A percentile compares a stretch with the other conserved stretches of the same genome.
Evolutionary conservation across 2,329 filamentous ascomycete genomes (phyloP).

Genomic region (Cladophialophora psammophila): DNA sequence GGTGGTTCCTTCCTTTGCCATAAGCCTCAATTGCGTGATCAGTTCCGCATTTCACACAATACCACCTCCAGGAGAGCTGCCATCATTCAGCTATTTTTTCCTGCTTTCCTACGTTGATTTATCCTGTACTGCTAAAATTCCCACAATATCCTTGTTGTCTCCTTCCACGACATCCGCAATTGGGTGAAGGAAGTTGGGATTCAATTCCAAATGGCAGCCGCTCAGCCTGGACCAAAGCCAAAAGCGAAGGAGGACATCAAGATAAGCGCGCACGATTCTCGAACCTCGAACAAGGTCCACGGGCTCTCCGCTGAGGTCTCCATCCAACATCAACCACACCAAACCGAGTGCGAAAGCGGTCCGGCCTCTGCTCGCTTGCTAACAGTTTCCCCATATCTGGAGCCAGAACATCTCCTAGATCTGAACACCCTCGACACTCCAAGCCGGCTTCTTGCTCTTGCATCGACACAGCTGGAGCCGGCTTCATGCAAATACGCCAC

Average conservation of each 20-base stretch:
- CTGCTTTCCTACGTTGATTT: not conserved
- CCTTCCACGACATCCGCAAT: not conserved
- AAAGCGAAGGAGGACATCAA: not conserved
- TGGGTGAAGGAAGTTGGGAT: not conserved
- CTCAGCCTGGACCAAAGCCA: not conserved
- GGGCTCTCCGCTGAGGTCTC: not conserved
- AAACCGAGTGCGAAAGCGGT: not conserved
- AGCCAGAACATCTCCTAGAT: constrained; percentile 74
- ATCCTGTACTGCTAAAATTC: not conserved
- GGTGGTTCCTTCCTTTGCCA: constrained; percentile 20
- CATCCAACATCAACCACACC: not conserved
- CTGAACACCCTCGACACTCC: constrained; percentile 70
- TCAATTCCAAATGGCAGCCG: constrained; percentile 19
- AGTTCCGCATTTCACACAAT: constrained; percentile 30
- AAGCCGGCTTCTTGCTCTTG: constrained; percentile 73
- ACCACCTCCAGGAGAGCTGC: not conserved
- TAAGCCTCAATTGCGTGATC: constrained; percentile 36
- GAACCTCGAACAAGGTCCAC: constrained; percentile 1
- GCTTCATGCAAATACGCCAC: constrained; percentile 77
- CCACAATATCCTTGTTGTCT: not conserved
- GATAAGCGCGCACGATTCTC: not conserved
- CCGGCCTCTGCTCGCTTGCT: constrained; percentile 47
- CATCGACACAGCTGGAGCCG: constrained; percentile 70
- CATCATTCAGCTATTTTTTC: constrained; percentile 2
- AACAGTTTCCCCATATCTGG: constrained; percentile 78